Base-by-base conservation (phyloP, 768 basidiomycete species). In the Amanita thiersii region DNA sequence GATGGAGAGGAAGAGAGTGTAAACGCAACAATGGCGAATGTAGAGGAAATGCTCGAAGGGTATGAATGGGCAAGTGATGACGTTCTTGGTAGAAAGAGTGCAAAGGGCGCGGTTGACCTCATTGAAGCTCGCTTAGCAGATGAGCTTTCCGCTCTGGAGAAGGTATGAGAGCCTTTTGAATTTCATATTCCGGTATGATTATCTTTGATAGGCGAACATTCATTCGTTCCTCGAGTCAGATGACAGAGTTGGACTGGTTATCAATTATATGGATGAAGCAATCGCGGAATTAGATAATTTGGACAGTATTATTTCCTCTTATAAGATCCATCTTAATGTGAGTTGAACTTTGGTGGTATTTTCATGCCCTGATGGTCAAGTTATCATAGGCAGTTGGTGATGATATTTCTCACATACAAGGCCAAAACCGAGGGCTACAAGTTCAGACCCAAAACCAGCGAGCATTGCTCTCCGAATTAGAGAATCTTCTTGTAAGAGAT, bases 41-140 rank as follows among this genome's bases (percentile, higher is more conserved):
- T 99, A 2, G 96, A 99, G 56, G 96, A 99, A 58, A 93, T 99
- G 90, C 70, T 99, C 18, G 96, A 99, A 53, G 93, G 96, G 0
- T 96, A 96, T 53, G 96, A 98, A 59, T 98, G 92, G 92, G 82
- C 88, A 3, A 83, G 80, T 47, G 86, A 84, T 42, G 81, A 82
- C 55, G 67, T 82, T n/a, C 66, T 84, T 32, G 76, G 73, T 10
- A 66, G 78, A 50, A 80, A 75, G 54, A 72, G 75, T 40, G 69
- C 71, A 12, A 70, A 74, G 52, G 83, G 83, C 8, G 80, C 86
- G 5, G 89, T 88, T 28, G 94, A 97, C 56, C 72, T 93, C 50
- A 92, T 98, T 47, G 91, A 98, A 61, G 84, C 86, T 17, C 68
- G 92, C 49, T 61, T 99, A 34, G 59, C 88, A 31, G 88, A 94